A percentile compares a stretch with the other conserved stretches of the same genome.
Evolutionary conservation across 306 rosid genomes (phyloP).

Genomic region (Hippophae gyantsensis): DNA sequence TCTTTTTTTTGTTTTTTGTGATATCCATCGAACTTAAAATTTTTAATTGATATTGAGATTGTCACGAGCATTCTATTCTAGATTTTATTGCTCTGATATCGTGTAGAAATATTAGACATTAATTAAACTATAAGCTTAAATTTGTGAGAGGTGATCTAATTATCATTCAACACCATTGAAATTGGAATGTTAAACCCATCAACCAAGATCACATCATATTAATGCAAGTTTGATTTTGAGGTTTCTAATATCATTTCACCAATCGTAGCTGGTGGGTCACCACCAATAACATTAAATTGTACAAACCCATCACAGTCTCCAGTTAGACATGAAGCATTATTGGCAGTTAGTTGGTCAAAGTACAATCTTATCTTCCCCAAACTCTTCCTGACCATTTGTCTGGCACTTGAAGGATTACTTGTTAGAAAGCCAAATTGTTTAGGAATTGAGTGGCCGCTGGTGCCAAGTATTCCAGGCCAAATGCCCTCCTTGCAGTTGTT

Average conservation of each 20-base stretch:
- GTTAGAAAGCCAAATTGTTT: slow-evolving; percentile 47
- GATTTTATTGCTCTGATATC: no score
- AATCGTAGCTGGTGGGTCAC: slow-evolving; percentile 56
- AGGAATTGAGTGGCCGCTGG: slow-evolving; percentile 38
- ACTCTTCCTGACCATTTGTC: slow-evolving; percentile 64
- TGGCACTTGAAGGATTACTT: slow-evolving; percentile 32
- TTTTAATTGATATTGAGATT: no score
- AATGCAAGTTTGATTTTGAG: slow-evolving; percentile 37
- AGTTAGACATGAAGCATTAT: slow-evolving; percentile 39
- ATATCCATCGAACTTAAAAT: no score
- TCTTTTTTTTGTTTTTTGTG: no score
- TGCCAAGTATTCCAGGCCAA: slow-evolving; percentile 69
- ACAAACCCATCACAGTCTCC: slow-evolving; percentile 58
- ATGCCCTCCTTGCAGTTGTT: slow-evolving; percentile 64
- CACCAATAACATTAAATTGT: slow-evolving; percentile 45
- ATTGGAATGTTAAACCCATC: slow-evolving; percentile 64
- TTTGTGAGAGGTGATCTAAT: no score
- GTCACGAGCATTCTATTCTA: no score
- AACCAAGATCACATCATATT: slow-evolving; percentile 60
- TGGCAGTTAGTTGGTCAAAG: slow-evolving; percentile 32
- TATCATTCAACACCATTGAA: slow-evolving; percentile 19
- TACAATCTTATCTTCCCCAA: slow-evolving; percentile 70
- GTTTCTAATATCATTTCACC: slow-evolving; percentile 62
- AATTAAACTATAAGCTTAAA: no score
- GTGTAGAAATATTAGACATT: no score